A percentile compares a stretch with the other conserved stretches of the same genome.
These are phyloP conservation scores for Talaromyces liani DNA, from an alignment of 495 filamentous ascomycete species.

Conservation along the genomic window DNA sequence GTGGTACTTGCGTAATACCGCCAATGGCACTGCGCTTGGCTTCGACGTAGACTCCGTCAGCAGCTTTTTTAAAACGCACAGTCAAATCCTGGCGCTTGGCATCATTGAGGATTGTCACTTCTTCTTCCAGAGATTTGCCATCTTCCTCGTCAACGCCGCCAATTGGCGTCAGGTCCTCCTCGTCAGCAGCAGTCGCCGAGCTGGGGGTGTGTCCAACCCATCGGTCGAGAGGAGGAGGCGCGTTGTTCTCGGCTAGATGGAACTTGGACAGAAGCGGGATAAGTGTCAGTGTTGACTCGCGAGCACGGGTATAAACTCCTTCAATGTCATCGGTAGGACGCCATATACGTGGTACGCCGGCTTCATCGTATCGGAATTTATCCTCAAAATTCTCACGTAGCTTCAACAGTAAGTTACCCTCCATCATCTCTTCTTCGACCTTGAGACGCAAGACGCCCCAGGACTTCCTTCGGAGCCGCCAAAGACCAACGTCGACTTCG, in stretches of 20 bases:
- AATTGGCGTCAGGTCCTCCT: slow-evolving; percentile 80
- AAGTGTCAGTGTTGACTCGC: slow-evolving; percentile 81
- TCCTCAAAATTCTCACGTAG: slow-evolving; percentile 98
- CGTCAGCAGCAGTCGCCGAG: slow-evolving; percentile 70
- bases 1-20: slow-evolving; percentile 78
- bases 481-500: slow-evolving; percentile 88
- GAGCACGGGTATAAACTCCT: slow-evolving; percentile 80
- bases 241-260: slow-evolving; percentile 57
- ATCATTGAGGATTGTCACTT: slow-evolving; percentile 89
- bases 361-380: slow-evolving; percentile 96
- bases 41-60: slow-evolving; percentile 94
- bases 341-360: slow-evolving; percentile 93
- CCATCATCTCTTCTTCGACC: slow-evolving; percentile 96
- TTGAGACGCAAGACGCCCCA: slow-evolving; percentile 86
- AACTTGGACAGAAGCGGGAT: slow-evolving; percentile 89
- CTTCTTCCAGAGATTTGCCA: slow-evolving; percentile 86
- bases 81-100: slow-evolving; percentile 81
- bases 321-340: slow-evolving; percentile 96
- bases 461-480: slow-evolving; percentile 84
- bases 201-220: slow-evolving; percentile 79
- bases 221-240: slow-evolving; percentile 68
- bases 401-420: slow-evolving; percentile 92
- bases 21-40: slow-evolving; percentile 95
- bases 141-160: slow-evolving; percentile 89
- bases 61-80: slow-evolving; percentile 94